Conservation (phyloP, 228 moss, liverwort and hornwort species). For the Sphagnum magellanicum region DNA sequence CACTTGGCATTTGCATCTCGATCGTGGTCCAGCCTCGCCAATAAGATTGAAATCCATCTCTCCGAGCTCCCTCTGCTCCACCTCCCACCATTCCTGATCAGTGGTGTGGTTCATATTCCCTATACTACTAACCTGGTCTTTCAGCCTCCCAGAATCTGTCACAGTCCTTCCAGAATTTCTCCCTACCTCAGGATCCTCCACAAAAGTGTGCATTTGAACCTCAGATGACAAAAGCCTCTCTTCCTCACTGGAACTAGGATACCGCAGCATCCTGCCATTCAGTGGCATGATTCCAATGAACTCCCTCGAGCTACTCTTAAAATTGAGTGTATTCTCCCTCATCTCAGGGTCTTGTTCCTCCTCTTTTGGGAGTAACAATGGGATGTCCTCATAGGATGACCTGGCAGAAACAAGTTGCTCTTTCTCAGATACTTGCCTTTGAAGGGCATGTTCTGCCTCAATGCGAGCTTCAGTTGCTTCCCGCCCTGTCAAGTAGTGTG, state of each 20-base stretch:
- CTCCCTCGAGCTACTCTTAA: constrained; percentile 29
- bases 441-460: constrained; percentile 45
- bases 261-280: constrained; percentile 22
- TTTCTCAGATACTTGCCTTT: constrained; percentile 33
- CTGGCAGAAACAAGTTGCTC: constrained; percentile 29
- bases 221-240: constrained; percentile 44
- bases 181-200: constrained; percentile 20
- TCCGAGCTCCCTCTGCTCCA: constrained; percentile 24
- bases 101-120: constrained; percentile 17
- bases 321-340: constrained; percentile 10
- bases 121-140: constrained; percentile 14
- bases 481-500: constrained; percentile 58
- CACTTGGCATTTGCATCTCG: constrained; percentile 45
- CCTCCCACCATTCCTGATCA: constrained; percentile 39
- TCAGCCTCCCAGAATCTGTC: constrained; percentile 13
- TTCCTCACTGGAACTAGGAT: constrained; percentile 27
- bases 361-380: constrained; percentile 55
- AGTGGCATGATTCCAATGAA: constrained; percentile 48
- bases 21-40: constrained; percentile 45
- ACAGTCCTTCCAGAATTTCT: constrained; percentile 29
- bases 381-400: constrained; percentile 57
- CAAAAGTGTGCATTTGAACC: constrained; percentile 50
- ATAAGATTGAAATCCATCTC: constrained; percentile 21
- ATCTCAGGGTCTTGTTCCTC: constrained; percentile 20
- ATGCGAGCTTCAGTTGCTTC: constrained; percentile 41